Base-by-base conservation (phyloP, 1,284 basidiomycete species). In the Puccinia coronata region DNA sequence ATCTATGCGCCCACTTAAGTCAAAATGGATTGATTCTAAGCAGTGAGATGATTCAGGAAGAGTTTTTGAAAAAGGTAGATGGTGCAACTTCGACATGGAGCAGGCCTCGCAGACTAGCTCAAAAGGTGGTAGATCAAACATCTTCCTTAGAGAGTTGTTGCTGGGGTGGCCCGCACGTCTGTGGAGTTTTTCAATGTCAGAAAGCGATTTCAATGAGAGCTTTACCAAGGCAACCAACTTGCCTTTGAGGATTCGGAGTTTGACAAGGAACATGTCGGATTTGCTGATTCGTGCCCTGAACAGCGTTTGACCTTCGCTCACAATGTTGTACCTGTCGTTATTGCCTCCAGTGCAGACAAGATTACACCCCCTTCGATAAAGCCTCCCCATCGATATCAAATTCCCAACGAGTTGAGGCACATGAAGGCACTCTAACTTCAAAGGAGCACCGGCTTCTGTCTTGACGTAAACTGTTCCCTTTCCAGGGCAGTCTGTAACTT, bases 71-170 rank as follows among this genome's bases (percentile, higher is more conserved):
- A 28, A 77, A 2, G 57, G 74, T 11, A 77, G 59, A 16, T n/a
- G 25, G 67, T 77, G 74, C 20, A 36, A 61, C 31, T 77, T 77
- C 5, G 55, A 61, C 14, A 77, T 39, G 9, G n/a, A 25, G 47
- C 74, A 77, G 6, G 74, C 41, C 14, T 61, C 20, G 12, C 34
- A 77, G 25, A 20, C 9, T 18, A 41, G 16, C 2, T n/a, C 1
- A 49, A 28, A 4, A 77, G 25, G 23, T 9, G 28, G 0, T n/a
- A 41, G 31, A 9, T 23, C 23, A 67, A 1, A 63, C 57, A 63
- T n/a, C 47, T 28, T 63, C 25, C n/a, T 41, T 36, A 77, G 16
- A 8, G 43, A 41, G 23, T 39, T 25, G 41, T 47, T 28, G 31
- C 49, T 77, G 4, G 47, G 59, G 18, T 77, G 74, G 4, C 74